Percentiles rank a stretch among this genome's conserved stretches.
Conservation (phyloP, 208 protist species). For the Leishmania lainsoni region DNA sequence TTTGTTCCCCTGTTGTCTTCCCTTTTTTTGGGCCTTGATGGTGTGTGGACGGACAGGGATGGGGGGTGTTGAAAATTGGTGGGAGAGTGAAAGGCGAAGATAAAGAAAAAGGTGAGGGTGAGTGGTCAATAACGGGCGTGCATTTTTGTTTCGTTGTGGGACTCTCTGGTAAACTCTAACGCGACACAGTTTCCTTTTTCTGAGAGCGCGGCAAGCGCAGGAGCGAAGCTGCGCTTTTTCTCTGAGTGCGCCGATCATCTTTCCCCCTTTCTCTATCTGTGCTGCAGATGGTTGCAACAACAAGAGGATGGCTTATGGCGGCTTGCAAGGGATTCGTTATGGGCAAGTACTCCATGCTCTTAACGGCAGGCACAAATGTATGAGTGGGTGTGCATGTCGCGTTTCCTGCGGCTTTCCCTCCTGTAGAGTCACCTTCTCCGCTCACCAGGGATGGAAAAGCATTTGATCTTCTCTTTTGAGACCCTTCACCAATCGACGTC, state of each 20-base stretch:
- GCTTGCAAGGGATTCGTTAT: neutral
- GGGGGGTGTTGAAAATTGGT: neutral
- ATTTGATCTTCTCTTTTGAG: neutral
- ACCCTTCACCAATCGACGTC: neutral
- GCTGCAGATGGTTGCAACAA: neutral
- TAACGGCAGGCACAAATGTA: too few species aligned
- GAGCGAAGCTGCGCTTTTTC: neutral
- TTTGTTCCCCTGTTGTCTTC: neutral
- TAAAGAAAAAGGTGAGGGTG: neutral
- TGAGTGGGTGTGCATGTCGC: neutral
- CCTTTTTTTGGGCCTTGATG: neutral
- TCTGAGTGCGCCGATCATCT: neutral
- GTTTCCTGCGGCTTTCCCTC: neutral
- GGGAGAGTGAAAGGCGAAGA: neutral
- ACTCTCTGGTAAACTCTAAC: neutral
- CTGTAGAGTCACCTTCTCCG: neutral
- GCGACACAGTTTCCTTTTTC: neutral
- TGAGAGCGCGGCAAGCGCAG: neutral
- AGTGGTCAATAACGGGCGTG: neutral
- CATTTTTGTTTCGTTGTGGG: neutral
- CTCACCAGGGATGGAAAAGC: neutral
- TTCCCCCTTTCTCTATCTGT: neutral
- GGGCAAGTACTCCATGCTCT: neutral
- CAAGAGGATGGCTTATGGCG: neutral
- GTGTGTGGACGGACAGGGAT: neutral